Base-by-base conservation (phyloP, 2,329 filamentous ascomycete species). In the Neurospora crassa region DNA sequence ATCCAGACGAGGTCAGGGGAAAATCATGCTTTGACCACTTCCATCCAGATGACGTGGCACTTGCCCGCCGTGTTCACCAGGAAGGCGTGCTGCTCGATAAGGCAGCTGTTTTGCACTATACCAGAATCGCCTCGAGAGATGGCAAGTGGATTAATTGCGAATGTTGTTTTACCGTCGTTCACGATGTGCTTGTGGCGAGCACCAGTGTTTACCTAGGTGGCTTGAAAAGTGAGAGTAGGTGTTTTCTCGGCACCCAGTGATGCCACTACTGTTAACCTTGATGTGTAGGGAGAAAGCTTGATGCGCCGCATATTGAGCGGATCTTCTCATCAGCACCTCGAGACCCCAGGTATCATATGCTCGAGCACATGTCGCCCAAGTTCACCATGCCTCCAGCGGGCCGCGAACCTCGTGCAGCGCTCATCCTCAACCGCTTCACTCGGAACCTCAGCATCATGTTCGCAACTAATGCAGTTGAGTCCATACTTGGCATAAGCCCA, bases 341-440 rank as follows among this genome's bases (percentile, higher is more conserved):
- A 76, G 93, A 97, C 77, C 92, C 93, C 20, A 89, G 93, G 74
- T 96, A 96, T 79, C 92, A 96, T 81, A 96, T 96, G 93, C 83
- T 96, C 78, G 91, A 93, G 71, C 92, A 94, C 74, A 84, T 96
- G 18, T 96, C 93, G 12, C 87, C 90, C 77, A 96, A 95, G 79
- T 96, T 96, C 82, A 84, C 84, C 74, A 85, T 86, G 79, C 83
- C 88, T 0, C 83, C 87, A 18, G 86, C 86, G 74, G 87, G 88
- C 70, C 91, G 93, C 74, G 93, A 96, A 79, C 92, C 93, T 10
- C 87, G 93, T 53, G 93, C 93, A 2, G 93, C 93, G 20, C 84
- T 97, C 5, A 96, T 97, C 74, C 83, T 97, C 34, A 96, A 97
- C 77, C 87, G 93, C 16, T 97, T 96, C 78, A 95, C 93, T 2